A percentile compares a stretch with the other conserved stretches of the same genome.
Conservation (phyloP, 2,329 filamentous ascomycete genomes). For the Scytalidium lignicola region DNA sequence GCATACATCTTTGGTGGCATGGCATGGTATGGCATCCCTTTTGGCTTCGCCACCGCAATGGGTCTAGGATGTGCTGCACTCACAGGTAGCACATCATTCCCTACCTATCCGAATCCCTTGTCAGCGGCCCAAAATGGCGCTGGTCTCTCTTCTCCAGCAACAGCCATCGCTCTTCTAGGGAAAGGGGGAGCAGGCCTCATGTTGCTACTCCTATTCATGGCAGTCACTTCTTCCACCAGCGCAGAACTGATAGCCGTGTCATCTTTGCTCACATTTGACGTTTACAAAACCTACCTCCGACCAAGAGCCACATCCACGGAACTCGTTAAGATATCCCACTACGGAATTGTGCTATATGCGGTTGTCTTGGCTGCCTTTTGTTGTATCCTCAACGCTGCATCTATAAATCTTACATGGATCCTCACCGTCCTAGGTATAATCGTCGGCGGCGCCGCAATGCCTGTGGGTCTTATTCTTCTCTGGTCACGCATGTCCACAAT, state of each 20-base stretch:
- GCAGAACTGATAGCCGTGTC: constrained; percentile 39
- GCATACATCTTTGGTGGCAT: constrained; percentile 38
- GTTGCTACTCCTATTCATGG: constrained; percentile 42
- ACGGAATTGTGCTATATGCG: constrained; percentile 29
- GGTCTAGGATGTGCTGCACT: constrained; percentile 31
- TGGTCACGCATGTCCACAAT: constrained; percentile 34
- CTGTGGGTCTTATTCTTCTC: constrained; percentile 32
- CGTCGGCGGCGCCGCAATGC: constrained; percentile 33
- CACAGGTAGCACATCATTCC: constrained; percentile 20
- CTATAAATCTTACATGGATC: constrained; percentile 34
- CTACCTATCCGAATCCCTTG: constrained; percentile 28
- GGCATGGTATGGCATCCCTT: constrained; percentile 34
- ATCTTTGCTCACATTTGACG: constrained; percentile 33
- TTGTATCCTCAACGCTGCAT: constrained; percentile 32
- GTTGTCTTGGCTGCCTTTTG: constrained; percentile 29
- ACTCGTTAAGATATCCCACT: constrained; percentile 29
- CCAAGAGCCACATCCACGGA: constrained; percentile 25
- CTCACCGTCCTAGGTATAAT: constrained; percentile 35
- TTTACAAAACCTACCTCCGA: constrained; percentile 35
- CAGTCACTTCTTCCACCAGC: constrained; percentile 37
- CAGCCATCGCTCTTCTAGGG: constrained; percentile 31
- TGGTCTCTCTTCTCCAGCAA: constrained; percentile 28
- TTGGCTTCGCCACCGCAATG: constrained; percentile 31
- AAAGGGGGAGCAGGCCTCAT: constrained; percentile 30
- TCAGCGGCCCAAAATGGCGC: constrained; percentile 25